Base-by-base conservation (phyloP, 805 yeast genomes). In the Saccharomycopsis synnaedendra region DNA sequence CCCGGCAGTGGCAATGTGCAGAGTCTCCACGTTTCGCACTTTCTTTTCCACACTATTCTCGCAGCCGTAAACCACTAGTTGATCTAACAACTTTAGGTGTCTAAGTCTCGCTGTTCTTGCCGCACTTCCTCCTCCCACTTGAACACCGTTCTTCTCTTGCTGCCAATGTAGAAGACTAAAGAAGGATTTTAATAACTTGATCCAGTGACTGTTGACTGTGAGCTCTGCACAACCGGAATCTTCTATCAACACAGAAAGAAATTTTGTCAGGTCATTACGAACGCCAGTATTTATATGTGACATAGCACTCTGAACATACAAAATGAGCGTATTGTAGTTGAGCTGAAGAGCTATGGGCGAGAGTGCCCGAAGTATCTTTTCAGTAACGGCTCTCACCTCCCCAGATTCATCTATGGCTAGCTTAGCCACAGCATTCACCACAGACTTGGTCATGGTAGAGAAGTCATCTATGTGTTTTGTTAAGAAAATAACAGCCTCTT, bases 301-400 rank as follows among this genome's bases (percentile, higher is more conserved):
- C 96, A 93, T 90, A 3, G 96, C 94, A 45, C 90, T 82, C 56
- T 83, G 84, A 11, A 90, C 70, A 60, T 83, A 89, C 32, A 90
- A 69, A n/a, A 84, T 72, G 47, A 83, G 59, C 27, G 73, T 40
- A 37, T 43, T 48, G 35, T 41, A 52, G 35, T 52, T 50, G 27
- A 52, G 35, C 47, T 50, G 55, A 10, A 52, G 41, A 32, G 32
- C 43, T 3, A 41, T 37, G 3, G 48, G 45, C 6, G 41, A 28
- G 11, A 41, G 28, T 4, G 28, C 27, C 36, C 50, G 34, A 5
- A 52, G 44, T 5, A 45, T 31, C 8, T 42, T 43, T 8, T 28
- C 34, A 10, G 39, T 35, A 33, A 49, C 55, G 9, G 42, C 34
- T 5, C 55, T 43, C 5, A 52, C 55, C 5, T 11, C 30, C 5